These are phyloP conservation scores for Microbotryum lychnidis-dioicae DNA, from an alignment of 1,284 basidiomycete species.

Conservation along the genomic window DNA sequence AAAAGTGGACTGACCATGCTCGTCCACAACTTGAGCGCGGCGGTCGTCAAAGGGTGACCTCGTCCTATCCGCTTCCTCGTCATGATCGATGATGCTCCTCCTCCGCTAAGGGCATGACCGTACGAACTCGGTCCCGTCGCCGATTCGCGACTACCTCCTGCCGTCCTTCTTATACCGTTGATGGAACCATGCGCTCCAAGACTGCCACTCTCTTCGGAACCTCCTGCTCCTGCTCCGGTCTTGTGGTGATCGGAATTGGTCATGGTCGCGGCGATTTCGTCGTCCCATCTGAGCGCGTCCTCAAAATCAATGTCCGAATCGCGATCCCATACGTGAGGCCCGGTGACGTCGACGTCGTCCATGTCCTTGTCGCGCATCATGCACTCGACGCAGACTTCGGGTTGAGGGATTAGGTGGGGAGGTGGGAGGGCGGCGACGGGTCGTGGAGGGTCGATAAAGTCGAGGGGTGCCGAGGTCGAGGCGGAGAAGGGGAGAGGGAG, in stretches of 20 bases:
- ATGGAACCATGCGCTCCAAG: too few species aligned
- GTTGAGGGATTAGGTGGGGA: slow-evolving; percentile 35
- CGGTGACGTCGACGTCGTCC: slow-evolving; percentile 84
- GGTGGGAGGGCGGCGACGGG: slow-evolving; percentile 1
- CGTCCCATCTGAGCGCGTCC: slow-evolving; percentile 67
- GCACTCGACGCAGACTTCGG: slow-evolving; percentile 89
- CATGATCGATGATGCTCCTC: slow-evolving; percentile 30
- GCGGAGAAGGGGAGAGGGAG: background rate
- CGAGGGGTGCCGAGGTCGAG: background rate
- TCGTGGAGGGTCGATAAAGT: background rate
- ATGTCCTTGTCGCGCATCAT: slow-evolving; percentile 99
- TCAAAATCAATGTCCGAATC: slow-evolving; percentile 75
- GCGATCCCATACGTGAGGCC: slow-evolving; percentile 81
- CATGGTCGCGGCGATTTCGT: slow-evolving; percentile 24
- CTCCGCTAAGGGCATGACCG: too few species aligned
- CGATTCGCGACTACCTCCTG: slow-evolving; percentile 14
- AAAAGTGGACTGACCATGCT: slow-evolving; percentile 55
- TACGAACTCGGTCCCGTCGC: too few species aligned
- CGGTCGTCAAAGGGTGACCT: slow-evolving; percentile 40
- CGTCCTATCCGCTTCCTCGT: slow-evolving; percentile 38
- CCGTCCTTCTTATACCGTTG: slow-evolving; percentile 1
- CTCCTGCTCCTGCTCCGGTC: background rate
- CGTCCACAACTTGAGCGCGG: slow-evolving; percentile 69
- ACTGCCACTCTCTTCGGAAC: slow-evolving; percentile 3
- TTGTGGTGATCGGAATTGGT: background rate